phyloP scores from a whole-genome alignment of 306 rosid species.

The Medicago truncatula region MtrunA17r5.0-ANR NC_053046.1:36133001-36133500 shows the following conservation, averaged over 20 bases:
- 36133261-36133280: too few species aligned
- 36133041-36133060: background rate
- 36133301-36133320: background rate
- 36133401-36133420: constrained; percentile 2
- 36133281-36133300: too few species aligned
- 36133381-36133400: background rate
- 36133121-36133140: background rate
- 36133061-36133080: background rate
- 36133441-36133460: background rate
- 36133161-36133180: too few species aligned
- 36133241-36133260: too few species aligned
- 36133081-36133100: background rate
- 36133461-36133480: constrained; percentile 14
- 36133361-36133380: background rate
- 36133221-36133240: too few species aligned
- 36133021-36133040: constrained; percentile 39
- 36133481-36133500: constrained; percentile 35
- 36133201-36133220: too few species aligned
- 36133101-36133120: background rate
- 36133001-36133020: constrained; percentile 41
- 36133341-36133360: background rate
- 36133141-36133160: too few species aligned
- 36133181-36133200: too few species aligned
- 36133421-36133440: constrained; percentile 35
- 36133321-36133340: background rate